Base-by-base conservation (phyloP, 768 basidiomycete genomes). In the Fistulinella prunicolor region DNA sequence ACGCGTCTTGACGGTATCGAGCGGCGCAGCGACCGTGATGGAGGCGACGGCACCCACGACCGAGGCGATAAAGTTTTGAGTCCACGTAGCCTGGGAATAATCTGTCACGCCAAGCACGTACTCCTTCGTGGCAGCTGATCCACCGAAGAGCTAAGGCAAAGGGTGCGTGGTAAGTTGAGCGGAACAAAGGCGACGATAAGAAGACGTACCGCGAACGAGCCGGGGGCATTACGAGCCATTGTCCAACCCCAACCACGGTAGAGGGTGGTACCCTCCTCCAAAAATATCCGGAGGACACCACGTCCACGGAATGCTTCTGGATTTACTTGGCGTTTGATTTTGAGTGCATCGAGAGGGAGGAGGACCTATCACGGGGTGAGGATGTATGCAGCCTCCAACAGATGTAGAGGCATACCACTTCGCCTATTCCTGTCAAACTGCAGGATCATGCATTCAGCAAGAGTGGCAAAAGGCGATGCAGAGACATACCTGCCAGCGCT, bases 171-270 rank as follows among this genome's bases (percentile, higher is more conserved):
- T 23, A 45, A 51, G 24, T 26, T 8, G 43, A 32, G 39, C 47
- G 10, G 28, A 23, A 22, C 10, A 17, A 35, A n/a, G 1, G 6
- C 5, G 23, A 42, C 2, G 42, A 28, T 32, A 43, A 38, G 12
- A 24, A n/a, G 4, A 74, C 89, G 53, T 62, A 95, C 94, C 46
- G 95, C 91, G 60, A 99, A 99, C 44, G 80, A 83, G 10, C 95
- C 95, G 0, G 95, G 95, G 1, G 95, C 95, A 59, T 99, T 99
- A 44, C 95, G 82, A 3, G 94, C 95, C 80, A 96, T 86, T 20
- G 95, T 98, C 95, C 95, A 98, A 38, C 94, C 94, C 92, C 94
- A 96, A 23, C 95, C 95, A 53, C 94, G 85, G 71, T 99, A 99
- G 29, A 99, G 79, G 1, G 87, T 80, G 9, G 88, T 81, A 47